Percentiles rank a stretch among this genome's conserved stretches.
Evolutionary conservation across 2,329 filamentous ascomycete species (phyloP).

Genomic region (Botrytis sinoallii): DNA sequence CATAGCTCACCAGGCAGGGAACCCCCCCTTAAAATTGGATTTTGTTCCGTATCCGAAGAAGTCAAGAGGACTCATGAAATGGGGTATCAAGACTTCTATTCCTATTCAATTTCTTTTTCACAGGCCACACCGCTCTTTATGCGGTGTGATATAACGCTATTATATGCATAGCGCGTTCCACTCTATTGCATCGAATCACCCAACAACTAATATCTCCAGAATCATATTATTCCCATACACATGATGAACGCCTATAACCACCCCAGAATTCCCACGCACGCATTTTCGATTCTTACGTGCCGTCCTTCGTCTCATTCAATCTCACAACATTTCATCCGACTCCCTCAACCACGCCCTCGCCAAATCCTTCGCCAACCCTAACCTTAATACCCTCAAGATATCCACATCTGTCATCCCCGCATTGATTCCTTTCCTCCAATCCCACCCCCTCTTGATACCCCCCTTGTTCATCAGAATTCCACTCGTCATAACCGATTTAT

Average conservation of each 20-base stretch:
- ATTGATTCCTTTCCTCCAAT: slow-evolving; percentile 61
- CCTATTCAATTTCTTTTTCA: slow-evolving; percentile 8
- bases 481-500: slow-evolving; percentile 57
- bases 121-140: background rate
- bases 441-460: slow-evolving; percentile 64
- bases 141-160: background rate
- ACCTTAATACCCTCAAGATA: slow-evolving; percentile 67
- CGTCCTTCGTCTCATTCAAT: background rate
- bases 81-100: slow-evolving; percentile 15
- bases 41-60: background rate
- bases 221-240: background rate
- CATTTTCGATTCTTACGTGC: slow-evolving; percentile 10
- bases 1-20: background rate
- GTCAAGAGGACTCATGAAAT: background rate
- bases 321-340: slow-evolving; percentile 47
- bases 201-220: background rate
- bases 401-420: slow-evolving; percentile 61
- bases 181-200: background rate
- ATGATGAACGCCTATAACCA: background rate
- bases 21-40: background rate
- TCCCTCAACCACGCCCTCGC: slow-evolving; percentile 67
- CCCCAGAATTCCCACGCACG: background rate
- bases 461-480: slow-evolving; percentile 45
- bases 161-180: background rate
- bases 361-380: slow-evolving; percentile 72